Evolutionary conservation across 1,284 basidiomycete species (phyloP).

Genomic region (Xerocomus alliaceus): DNA sequence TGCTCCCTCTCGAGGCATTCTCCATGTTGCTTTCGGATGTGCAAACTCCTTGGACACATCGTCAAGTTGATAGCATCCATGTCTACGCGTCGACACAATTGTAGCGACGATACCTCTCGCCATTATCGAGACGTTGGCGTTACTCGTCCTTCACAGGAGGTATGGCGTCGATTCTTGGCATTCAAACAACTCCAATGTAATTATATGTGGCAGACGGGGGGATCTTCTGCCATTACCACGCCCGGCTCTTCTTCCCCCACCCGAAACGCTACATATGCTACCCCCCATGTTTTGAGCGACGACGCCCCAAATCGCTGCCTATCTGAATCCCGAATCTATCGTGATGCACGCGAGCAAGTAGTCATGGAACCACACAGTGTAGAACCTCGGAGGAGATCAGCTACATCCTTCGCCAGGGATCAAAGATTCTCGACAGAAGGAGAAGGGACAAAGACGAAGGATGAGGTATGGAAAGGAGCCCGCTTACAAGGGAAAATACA

Average conservation of each 20-base stretch:
- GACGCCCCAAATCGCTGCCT: not conserved
- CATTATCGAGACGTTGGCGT: not conserved
- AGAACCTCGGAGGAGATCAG: not conserved
- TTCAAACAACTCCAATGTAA: not conserved
- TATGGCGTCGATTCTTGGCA: not conserved
- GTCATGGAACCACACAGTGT: not conserved
- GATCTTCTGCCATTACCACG: not conserved
- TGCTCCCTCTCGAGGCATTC: not conserved
- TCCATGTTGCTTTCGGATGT: constrained; percentile 23
- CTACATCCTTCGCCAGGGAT: not conserved
- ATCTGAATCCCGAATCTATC: not conserved
- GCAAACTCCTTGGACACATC: constrained; percentile 21
- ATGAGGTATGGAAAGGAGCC: constrained; percentile 14
- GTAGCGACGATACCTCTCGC: constrained; percentile 2
- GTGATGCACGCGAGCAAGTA: not conserved
- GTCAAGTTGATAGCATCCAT: constrained; percentile 15
- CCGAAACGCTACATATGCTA: not conserved
- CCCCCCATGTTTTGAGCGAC: constrained; percentile 1
- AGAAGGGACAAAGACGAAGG: not conserved
- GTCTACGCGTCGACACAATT: constrained; percentile 6
- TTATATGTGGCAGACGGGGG: constrained; percentile 1
- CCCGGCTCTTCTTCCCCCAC: not conserved
- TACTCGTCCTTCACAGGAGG: constrained; percentile 10
- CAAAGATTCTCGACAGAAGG: constrained; percentile 4
- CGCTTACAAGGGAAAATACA: not conserved